These are phyloP conservation scores for Hanseniaspora uvarum DNA, from an alignment of 1,139 yeast species.

Conservation along the genomic window DNA sequence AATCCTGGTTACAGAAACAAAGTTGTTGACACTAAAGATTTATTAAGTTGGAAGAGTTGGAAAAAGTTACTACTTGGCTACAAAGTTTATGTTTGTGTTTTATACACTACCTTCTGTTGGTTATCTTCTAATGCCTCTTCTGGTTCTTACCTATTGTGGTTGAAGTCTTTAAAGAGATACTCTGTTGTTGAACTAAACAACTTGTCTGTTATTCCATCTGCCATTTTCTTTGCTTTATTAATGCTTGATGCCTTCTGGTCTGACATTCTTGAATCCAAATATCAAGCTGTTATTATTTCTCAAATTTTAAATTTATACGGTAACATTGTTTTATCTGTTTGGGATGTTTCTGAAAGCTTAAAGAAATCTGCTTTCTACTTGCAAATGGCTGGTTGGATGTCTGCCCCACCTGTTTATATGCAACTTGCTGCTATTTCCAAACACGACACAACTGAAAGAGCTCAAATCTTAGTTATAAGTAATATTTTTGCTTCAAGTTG, in stretches of 20 bases:
- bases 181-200: slow-evolving; percentile 35
- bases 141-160: slow-evolving; percentile 48
- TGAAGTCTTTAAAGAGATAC: slow-evolving; percentile 38
- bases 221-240: slow-evolving; percentile 43
- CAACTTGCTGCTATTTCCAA: slow-evolving; percentile 37
- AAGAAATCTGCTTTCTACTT: slow-evolving; percentile 42
- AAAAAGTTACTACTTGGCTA: slow-evolving; percentile 42
- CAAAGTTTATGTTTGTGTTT: slow-evolving; percentile 44
- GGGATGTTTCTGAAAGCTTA: slow-evolving; percentile 39
- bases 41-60: slow-evolving; percentile 39
- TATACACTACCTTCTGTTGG: slow-evolving; percentile 57
- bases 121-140: slow-evolving; percentile 43
- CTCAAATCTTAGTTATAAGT: slow-evolving; percentile 34
- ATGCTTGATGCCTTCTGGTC: slow-evolving; percentile 38
- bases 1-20: slow-evolving; percentile 35
- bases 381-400: slow-evolving; percentile 39
- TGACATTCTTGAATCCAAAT: slow-evolving; percentile 45
- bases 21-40: slow-evolving; percentile 21
- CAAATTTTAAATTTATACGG: slow-evolving; percentile 42
- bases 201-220: slow-evolving; percentile 41
- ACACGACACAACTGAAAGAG: slow-evolving; percentile 34
- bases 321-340: slow-evolving; percentile 38
- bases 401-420: slow-evolving; percentile 35
- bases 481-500: slow-evolving; percentile 36
- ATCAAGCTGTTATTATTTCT: slow-evolving; percentile 48